Base-by-base conservation (phyloP, 148 eudicot species). In the Chenopodium suecicum region DNA sequence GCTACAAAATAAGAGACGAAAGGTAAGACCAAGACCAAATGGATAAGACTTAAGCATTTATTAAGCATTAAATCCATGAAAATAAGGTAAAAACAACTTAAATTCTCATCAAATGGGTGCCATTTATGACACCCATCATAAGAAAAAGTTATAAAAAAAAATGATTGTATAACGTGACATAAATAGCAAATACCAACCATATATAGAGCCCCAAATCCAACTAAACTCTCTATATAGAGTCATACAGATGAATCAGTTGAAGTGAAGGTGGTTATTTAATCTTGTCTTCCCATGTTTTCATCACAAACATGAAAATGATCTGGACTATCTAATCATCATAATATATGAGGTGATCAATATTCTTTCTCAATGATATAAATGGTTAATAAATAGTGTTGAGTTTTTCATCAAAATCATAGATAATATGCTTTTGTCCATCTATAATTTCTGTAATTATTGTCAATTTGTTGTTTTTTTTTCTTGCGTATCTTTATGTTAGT, bases 171-270 rank as follows among this genome's bases (percentile, higher is more conserved):
- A 27, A 27, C 29, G 29, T 27, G 29, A 27, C 29, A 27, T 27
- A 27, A 27, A 27, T 67, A 67, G 70, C 48, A 23, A 73, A n/a
- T 20, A 48, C 76, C 25, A 20, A 6, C 58, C 56, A 70, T 41
- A 44, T n/a, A 46, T 44, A 71, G n/a, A 47, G 8, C 7, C 58
- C 76, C 52, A 73, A 73, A 73, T 48, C 58, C 32, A 73, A 73
- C 60, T 22, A 46, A 71, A 50, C 9, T 41, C 50, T 71, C 12
- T 68, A 41, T 17, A 22, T 67, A 46, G 75, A n/a, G 32, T 73
- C 60, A 20, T 73, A 47, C 76, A 23, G 9, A 47, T 10, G 58
- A 34, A 37, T 37, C 9, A 70, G 62, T 56, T 2, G 19, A 41
- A 2, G 19, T 1, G 4, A 29, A 2, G 74, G 74, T 70, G 74